These are phyloP conservation scores for Geranium rotundifolium DNA, from an alignment of 345 rosid species.

Conservation along the genomic window DNA sequence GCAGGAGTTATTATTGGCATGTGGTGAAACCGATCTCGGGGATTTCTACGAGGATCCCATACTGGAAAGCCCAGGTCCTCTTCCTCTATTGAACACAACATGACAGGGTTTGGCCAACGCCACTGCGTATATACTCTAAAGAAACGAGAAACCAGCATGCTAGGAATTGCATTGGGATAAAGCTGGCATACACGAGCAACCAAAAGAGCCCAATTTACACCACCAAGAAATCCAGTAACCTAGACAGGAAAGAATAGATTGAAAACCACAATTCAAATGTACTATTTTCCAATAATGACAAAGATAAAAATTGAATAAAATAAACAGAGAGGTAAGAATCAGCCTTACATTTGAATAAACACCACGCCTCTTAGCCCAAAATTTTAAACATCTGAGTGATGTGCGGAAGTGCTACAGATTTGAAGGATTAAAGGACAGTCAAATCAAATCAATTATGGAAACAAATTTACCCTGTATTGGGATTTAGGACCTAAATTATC, in stretches of 20 bases:
- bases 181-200: constrained; percentile 68
- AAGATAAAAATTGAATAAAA: background rate
- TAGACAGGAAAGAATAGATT: constrained; percentile 2
- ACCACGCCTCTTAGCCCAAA: constrained; percentile 65
- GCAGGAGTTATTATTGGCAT: constrained; percentile 75
- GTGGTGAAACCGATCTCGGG: constrained; percentile 47
- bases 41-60: constrained; percentile 67
- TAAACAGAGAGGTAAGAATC: background rate
- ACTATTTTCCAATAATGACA: background rate
- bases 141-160: constrained; percentile 61
- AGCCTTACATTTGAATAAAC: constrained; percentile 59
- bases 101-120: constrained; percentile 79
- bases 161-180: constrained; percentile 55
- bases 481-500: background rate
- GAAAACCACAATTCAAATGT: background rate
- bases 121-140: constrained; percentile 62
- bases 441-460: background rate
- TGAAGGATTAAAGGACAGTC: background rate
- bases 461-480: background rate
- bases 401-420: constrained; percentile 52
- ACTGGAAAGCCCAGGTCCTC: constrained; percentile 57
- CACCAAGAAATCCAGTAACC: constrained; percentile 81
- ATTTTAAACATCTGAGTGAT: constrained; percentile 49
- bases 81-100: constrained; percentile 57
- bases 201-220: constrained; percentile 71